Evolutionary conservation across 2,329 filamentous ascomycete genomes (phyloP), one percentile per base, ranked within the genome.

Genomic region (Cercospora sp.): DNA sequence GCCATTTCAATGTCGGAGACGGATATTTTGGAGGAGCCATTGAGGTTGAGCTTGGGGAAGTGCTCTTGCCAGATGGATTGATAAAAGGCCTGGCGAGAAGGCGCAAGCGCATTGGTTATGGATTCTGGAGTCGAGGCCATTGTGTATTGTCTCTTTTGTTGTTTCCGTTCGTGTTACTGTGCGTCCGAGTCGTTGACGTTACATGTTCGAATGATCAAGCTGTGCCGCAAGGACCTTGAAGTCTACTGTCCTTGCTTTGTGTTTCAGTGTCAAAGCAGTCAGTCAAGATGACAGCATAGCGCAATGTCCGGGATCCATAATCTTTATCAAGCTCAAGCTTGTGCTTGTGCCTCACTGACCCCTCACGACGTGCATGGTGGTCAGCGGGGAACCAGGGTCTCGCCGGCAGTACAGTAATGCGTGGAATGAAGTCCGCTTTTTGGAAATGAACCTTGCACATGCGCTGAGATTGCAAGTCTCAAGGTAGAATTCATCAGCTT

Each of bases 1-100:
- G 68, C 68, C 42, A 67, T 36, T 26, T 65, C 65, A 40, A 65
- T 26, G 42, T 67, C 63, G 58, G 57, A 64, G 18, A 48, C 36
- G 9, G 63, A 63, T 7, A 69, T 26, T 6, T 60, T 64, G 57
- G 65, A 60, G 1, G 68, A 60, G 36, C 16, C 18, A 20, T 59
- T 61, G 33, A 69, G 61, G 23, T 57, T 55, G 7, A 69, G 61
- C 33, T 69, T 64, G 5, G 65, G 23, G 13, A 42, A 58, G 59
- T 69, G 48, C 7, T 67, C 65, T 31, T 48, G 30, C 26, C 66
- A 55, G 30, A 69, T 45, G 13, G 61, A 48, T 18, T 60, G 48
- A 33, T 67, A 58, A 18, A 69, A 66, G 33, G 68, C 48, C 28
- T 63, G 33, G 13, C 67, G 58, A 20, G 67, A 55, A 5, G 65